Percentiles rank a stretch among this genome's conserved stretches.
phyloP scores from a whole-genome alignment of 257 asterid species.

The Przewalskia tangutica region DNA sequence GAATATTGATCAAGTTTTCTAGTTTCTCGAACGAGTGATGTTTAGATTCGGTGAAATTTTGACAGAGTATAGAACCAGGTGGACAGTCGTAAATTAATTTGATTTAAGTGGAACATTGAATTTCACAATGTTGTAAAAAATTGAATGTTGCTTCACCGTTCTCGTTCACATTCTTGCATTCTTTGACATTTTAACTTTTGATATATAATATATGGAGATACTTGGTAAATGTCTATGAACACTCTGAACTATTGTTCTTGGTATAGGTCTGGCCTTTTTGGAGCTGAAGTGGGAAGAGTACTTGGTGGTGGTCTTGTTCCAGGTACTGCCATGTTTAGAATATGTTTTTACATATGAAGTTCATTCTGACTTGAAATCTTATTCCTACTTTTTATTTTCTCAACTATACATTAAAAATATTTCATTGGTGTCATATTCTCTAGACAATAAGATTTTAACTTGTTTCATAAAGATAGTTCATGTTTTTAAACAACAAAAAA shows the following conservation, averaged over 20 bases:
- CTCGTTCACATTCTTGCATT: not conserved
- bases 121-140: not conserved
- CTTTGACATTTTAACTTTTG: not conserved
- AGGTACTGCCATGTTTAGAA: constrained; percentile 30
- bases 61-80: not conserved
- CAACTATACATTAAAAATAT: too few relatives aligned
- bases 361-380: not conserved
- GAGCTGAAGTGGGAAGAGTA: constrained; percentile 92
- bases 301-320: constrained; percentile 99
- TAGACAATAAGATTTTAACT: too few relatives aligned
- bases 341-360: not conserved
- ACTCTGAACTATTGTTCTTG: not conserved
- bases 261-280: constrained; percentile 69
- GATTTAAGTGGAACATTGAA: not conserved
- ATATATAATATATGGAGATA: not conserved
- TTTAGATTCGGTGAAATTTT: not conserved
- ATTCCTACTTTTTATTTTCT: too few relatives aligned
- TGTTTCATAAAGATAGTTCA: not conserved
- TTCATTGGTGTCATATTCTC: too few relatives aligned
- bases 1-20: not conserved
- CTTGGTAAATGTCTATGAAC: not conserved
- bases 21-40: not conserved
- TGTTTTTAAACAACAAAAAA: too few relatives aligned
- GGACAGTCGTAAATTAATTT: not conserved
- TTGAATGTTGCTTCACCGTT: not conserved